A percentile compares a stretch with the other conserved stretches of the same genome.
Conservation (phyloP, 192 early-diverging fungal genomes). For the Umbelopsis vinacea region DNA sequence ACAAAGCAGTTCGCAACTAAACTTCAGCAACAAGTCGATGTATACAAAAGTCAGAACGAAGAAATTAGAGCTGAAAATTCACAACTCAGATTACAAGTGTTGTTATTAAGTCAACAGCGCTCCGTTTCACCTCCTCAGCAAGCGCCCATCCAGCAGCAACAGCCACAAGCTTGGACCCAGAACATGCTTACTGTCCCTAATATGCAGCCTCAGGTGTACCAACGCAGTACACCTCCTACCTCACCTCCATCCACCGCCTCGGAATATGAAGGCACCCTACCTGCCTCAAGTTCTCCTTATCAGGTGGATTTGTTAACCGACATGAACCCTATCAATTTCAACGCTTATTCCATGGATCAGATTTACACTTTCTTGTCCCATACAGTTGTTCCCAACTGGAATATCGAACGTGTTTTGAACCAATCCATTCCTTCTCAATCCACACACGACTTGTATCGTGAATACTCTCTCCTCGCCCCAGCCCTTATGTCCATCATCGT, state of each 20-base stretch:
- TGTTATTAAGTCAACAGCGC: conserved; percentile 4
- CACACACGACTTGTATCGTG: not conserved
- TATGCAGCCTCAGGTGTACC: not conserved
- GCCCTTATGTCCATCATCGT: conserved; percentile 36
- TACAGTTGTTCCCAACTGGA: conserved; percentile 26
- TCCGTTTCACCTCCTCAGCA: conserved; percentile 8
- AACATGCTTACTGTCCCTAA: not conserved
- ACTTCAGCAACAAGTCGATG: conserved; percentile 19
- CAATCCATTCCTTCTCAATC: conserved; percentile 1
- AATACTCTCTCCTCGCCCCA: conserved; percentile 28
- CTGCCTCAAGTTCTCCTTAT: conserved; percentile 9
- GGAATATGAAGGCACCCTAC: conserved; percentile 2
- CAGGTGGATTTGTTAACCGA: conserved; percentile 11
- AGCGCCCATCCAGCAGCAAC: not conserved
- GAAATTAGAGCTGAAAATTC: conserved; percentile 30
- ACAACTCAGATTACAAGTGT: conserved; percentile 33
- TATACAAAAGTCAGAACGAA: conserved; percentile 11
- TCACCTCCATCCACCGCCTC: conserved; percentile 6
- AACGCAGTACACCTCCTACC: conserved; percentile 11
- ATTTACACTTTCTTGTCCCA: conserved; percentile 27
- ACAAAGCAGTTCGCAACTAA: conserved; percentile 20
- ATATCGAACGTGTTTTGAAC: conserved; percentile 19
- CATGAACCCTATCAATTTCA: conserved; percentile 9
- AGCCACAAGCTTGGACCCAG: not conserved
- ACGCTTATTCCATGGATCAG: conserved; percentile 1